phyloP scores from a whole-genome alignment of 1,139 yeast genomes.

The Nakaseomyces nivariensis region DNA sequence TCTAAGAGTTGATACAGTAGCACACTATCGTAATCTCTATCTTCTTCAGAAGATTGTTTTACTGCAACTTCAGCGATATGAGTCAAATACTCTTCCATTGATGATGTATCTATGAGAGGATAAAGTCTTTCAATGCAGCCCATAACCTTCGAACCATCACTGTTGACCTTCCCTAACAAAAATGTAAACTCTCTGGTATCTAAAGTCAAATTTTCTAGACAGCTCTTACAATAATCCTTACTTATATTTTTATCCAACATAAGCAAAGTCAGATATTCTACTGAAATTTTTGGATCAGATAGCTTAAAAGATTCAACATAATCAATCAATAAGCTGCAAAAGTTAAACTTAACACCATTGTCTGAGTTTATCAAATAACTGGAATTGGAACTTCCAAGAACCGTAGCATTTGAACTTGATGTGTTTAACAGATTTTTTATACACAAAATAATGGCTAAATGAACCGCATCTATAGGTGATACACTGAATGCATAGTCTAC shows the following conservation, averaged over 20 bases:
- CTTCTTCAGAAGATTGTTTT: conserved; percentile 81
- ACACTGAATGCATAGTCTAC: conserved; percentile 57
- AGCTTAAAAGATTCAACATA: conserved; percentile 75
- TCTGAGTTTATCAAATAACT: conserved; percentile 31
- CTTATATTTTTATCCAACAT: conserved; percentile 41
- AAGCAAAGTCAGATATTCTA: conserved; percentile 71
- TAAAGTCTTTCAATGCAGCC: conserved; percentile 81
- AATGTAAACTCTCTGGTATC: conserved; percentile 78
- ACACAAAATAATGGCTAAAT: conserved; percentile 72
- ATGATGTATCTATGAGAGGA: conserved; percentile 47
- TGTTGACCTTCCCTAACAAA: conserved; percentile 68
- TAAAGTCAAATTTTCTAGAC: conserved; percentile 75
- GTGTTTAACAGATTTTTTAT: conserved; percentile 65
- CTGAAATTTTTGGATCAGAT: conserved; percentile 83
- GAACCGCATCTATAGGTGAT: conserved; percentile 85
- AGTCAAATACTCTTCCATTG: conserved; percentile 45
- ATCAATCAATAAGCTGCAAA: conserved; percentile 51
- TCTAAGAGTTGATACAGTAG: conserved; percentile 79
- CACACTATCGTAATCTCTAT: conserved; percentile 78
- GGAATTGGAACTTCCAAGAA: neutral
- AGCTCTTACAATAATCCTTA: conserved; percentile 58
- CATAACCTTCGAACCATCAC: conserved; percentile 67
- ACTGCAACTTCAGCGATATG: conserved; percentile 82
- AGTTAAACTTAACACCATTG: conserved; percentile 39
- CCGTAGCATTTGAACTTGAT: conserved; percentile 18